Base-by-base conservation (phyloP, 169 alveolate species). In the Pseudocohnilembus persalinus region DNA sequence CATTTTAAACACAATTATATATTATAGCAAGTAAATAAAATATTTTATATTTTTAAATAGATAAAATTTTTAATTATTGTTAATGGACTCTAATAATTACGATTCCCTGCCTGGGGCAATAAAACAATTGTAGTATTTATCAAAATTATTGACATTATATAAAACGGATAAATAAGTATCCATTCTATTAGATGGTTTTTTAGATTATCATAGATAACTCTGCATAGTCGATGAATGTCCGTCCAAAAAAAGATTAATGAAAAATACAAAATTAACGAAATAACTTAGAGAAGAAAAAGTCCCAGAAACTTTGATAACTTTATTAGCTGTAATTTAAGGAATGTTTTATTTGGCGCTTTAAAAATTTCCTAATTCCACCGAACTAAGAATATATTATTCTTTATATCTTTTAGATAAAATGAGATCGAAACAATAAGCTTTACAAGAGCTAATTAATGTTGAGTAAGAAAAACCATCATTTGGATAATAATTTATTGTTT, bases 211-310 rank as follows among this genome's bases (percentile, higher is more conserved):
- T 49, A 79, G 84, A 64, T 49, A 35, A 0, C 30, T 79, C 0
- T 34, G 76, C 0, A 79, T 35, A 28, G 63, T 49, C 34, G 84
- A 79, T n/a, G 84, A 79, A 31, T 49, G 76, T 1, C 74, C 35
- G 0, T 34, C 84, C 16, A 79, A 79, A 79, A 79, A 75, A n/a
- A 35, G 84, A 63, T 63, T 79, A 25, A 26, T 79, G 26, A 79
- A 79, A 63, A 79, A 68, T 35, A 79, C 84, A 0, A 79, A 79
- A 79, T 79, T 79, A 28, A 34, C 84, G 0, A 79, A 79, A 64
- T 34, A 34, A 73, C 49, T 79, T 0, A 63, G 84, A 64, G 74
- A 79, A 63, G 24, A 72, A 63, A 73, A 73, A 4, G 84, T 49
- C 1, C 29, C 76, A 1, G 84, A 79, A 29, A 28, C 35, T 20